These are phyloP conservation scores for Glycine latifolia DNA, from an alignment of 306 rosid species.

Conservation along the genomic window DNA sequence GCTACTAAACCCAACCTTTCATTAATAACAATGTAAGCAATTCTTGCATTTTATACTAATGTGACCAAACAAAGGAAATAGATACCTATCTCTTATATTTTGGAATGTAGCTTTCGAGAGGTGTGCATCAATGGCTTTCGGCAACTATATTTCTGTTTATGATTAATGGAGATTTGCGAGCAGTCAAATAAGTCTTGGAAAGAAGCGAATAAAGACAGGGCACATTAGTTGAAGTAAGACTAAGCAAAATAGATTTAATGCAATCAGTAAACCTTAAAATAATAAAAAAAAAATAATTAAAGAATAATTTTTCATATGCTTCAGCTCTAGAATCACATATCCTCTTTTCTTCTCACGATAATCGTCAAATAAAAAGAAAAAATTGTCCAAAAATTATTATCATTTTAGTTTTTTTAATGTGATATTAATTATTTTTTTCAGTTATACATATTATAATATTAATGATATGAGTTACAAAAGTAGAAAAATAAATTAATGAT, in stretches of 20 bases:
- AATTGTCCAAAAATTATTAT: too few species aligned
- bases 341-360: too few species aligned
- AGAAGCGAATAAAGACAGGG: neutral
- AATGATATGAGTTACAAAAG: too few species aligned
- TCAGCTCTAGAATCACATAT: too few species aligned
- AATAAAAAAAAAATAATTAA: too few species aligned
- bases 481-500: too few species aligned
- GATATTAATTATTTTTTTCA: too few species aligned
- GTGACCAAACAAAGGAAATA: conserved; percentile 32
- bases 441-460: too few species aligned
- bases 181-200: neutral
- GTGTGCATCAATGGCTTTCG: conserved; percentile 11
- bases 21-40: neutral
- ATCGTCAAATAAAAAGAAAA: too few species aligned
- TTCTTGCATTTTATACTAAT: conserved; percentile 4
- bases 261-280: neutral
- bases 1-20: neutral
- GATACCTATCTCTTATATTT: conserved; percentile 38
- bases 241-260: neutral
- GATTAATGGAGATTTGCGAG: neutral
- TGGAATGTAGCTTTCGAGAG: conserved; percentile 40
- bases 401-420: too few species aligned
- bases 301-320: too few species aligned
- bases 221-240: neutral
- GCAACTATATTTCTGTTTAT: conserved; percentile 1